Conservation (phyloP, 2,329 filamentous ascomycete species). For the Nakataea oryzae region DNA sequence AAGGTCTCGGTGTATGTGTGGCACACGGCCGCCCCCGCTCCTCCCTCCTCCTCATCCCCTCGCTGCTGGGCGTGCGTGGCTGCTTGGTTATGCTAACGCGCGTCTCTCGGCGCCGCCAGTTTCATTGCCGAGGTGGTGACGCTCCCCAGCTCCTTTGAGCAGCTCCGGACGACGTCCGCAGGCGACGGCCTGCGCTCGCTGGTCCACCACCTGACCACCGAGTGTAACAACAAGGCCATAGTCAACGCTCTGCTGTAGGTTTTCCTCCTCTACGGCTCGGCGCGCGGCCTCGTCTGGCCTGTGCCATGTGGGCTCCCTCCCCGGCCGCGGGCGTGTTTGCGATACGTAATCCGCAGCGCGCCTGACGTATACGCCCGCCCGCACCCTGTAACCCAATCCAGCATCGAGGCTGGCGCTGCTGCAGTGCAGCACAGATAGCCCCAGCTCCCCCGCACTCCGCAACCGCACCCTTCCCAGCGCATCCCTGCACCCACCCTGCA, state of each 20-base stretch:
- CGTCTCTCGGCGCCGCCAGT: slow-evolving; percentile 23
- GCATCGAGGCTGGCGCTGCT: no score
- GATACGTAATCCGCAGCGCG: background rate
- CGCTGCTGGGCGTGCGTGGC: background rate
- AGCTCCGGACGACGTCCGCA: slow-evolving; percentile 56
- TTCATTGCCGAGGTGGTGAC: slow-evolving; percentile 53
- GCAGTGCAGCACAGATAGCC: no score
- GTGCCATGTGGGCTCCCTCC: slow-evolving; percentile 1
- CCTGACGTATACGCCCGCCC: background rate
- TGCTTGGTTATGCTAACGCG: background rate
- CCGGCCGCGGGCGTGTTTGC: background rate
- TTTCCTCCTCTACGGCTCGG: slow-evolving; percentile 1
- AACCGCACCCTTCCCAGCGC: background rate
- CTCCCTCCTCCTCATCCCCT: slow-evolving; percentile 10
- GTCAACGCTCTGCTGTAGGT: slow-evolving; percentile 65
- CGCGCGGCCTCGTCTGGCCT: background rate
- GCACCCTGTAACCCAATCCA: no score
- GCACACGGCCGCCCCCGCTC: background rate
- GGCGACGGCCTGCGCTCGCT: slow-evolving; percentile 47
- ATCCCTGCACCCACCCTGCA: background rate
- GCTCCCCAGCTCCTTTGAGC: slow-evolving; percentile 61
- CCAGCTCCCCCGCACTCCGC: background rate
- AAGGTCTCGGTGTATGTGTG: slow-evolving; percentile 58
- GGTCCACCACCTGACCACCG: slow-evolving; percentile 51
- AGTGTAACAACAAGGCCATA: slow-evolving; percentile 58